phyloP scores from a whole-genome alignment of 2,329 filamentous ascomycete species.

The Ceratocystis albifundus region DNA sequence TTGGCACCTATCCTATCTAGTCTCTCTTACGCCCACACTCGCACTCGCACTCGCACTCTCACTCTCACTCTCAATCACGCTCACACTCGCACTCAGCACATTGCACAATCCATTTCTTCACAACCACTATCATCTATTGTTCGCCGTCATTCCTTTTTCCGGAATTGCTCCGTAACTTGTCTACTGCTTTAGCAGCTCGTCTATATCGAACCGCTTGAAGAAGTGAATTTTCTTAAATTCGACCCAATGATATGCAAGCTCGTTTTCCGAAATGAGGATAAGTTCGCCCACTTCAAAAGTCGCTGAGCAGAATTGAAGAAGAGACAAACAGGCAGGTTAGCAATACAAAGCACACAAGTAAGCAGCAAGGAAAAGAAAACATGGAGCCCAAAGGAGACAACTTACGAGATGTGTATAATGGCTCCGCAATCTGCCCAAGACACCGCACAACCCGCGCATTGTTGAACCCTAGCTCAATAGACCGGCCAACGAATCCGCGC shows the following conservation, averaged over 20 bases:
- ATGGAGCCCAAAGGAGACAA: background rate
- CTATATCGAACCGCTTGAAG: constrained; percentile 49
- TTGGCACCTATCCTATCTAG: no score
- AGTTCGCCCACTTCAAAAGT: constrained; percentile 40
- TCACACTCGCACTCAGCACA: background rate
- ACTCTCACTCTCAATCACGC: background rate
- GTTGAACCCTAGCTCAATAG: constrained; percentile 56
- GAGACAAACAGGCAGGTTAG: constrained; percentile 41
- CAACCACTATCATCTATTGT: background rate
- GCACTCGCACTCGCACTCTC: background rate
- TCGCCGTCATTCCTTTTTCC: no score
- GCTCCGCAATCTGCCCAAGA: constrained; percentile 63
- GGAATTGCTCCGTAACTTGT: constrained; percentile 2
- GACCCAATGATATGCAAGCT: constrained; percentile 73
- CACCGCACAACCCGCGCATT: constrained; percentile 63
- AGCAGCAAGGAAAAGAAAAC: background rate
- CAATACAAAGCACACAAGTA: constrained; percentile 52
- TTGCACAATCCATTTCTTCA: background rate
- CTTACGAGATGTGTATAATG: constrained; percentile 25
- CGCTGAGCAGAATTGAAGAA: background rate
- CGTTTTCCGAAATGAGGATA: constrained; percentile 65
- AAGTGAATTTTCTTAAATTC: constrained; percentile 48
- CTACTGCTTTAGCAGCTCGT: constrained; percentile 34
- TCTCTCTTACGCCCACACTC: no score
- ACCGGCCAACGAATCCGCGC: constrained; percentile 50